phyloP scores from a whole-genome alignment of 2,329 filamentous ascomycete genomes.

The Biscogniauxia sp. region DNA sequence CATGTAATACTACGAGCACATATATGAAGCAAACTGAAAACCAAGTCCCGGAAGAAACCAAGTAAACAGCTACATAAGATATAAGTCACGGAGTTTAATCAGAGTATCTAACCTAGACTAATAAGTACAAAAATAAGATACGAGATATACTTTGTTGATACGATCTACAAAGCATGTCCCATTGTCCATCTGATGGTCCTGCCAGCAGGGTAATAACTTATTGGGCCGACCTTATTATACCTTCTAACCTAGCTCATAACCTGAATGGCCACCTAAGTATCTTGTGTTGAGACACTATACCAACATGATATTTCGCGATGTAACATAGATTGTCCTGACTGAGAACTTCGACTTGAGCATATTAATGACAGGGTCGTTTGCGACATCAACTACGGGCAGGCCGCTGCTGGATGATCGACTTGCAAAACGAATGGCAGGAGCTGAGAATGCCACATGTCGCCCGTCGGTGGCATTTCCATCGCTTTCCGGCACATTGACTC shows the following conservation, averaged over 20 bases:
- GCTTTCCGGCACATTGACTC: constrained; percentile 24
- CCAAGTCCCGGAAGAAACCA: no score
- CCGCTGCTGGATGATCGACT: constrained; percentile 23
- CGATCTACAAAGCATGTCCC: no score
- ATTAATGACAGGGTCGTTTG: constrained; percentile 19
- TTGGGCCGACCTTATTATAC: not conserved
- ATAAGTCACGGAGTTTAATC: no score
- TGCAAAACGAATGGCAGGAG: constrained; percentile 26
- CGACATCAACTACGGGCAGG: constrained; percentile 23
- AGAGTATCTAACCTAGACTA: no score
- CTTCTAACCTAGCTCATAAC: not conserved
- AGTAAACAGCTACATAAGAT: no score
- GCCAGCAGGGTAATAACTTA: not conserved
- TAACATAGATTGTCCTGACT: constrained; percentile 23
- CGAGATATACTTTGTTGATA: no score
- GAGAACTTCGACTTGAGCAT: constrained; percentile 23
- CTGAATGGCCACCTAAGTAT: not conserved
- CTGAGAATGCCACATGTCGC: constrained; percentile 24
- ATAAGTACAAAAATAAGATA: no score
- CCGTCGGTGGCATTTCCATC: constrained; percentile 20
- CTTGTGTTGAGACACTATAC: constrained; percentile 12
- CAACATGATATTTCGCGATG: constrained; percentile 25
- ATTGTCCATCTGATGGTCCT: not conserved
- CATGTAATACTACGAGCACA: no score
- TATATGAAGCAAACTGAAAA: no score